Evolutionary conservation across 441 rosid genomes (phyloP), one percentile per base, ranked within the genome.

Genomic region (Rhodomyrtus psidioides): DNA sequence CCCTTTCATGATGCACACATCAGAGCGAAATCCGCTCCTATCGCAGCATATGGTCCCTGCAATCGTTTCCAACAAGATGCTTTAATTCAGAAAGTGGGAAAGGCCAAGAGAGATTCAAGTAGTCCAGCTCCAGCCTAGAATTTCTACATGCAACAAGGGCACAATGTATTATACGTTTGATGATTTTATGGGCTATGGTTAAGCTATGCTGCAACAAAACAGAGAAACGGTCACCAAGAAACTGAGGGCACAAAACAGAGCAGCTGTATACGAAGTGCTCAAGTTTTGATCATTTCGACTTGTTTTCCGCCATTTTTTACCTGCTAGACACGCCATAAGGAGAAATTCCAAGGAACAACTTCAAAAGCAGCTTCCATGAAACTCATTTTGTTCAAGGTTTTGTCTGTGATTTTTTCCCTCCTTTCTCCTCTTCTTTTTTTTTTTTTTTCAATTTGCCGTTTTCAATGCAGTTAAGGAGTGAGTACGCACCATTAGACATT

Each of bases 41-140:
- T 97, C 99, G 83, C 98, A 96, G 83, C 98, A 96, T 85, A 97
- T 94, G 81, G 93, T 90, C 84, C 97, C 99, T 96, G 94, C 83
- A 88, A 27, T 56, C 76, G 16, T 14, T 42, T 34, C 34, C n/a
- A 42, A 55, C 27, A 42, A 34, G 42, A 34, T 16, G 27, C 19
- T 39, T 56, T 59, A 34, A 65, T 28, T 39, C 44, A 27, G 24
- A 62, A 34, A 53, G 1, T 60, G 53, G 53, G 39, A 26, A 49
- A 58, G 7, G 79, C 49, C 49, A 70, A 39, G 24, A 70, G 79
- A 70, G 49, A 70, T 10, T 70, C 79, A 39, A 21, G n/a, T 21
- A 39, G 49, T 39, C 49, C 49, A 10, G 49, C 51, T 21, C 79
- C 49, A 70, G n/a, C 46, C n/a, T 70, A 70, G 49, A 39, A 21